Percentiles rank a stretch among this genome's conserved stretches.
phyloP scores from a whole-genome alignment of 768 basidiomycete species.

The Boletus edulis region DNA sequence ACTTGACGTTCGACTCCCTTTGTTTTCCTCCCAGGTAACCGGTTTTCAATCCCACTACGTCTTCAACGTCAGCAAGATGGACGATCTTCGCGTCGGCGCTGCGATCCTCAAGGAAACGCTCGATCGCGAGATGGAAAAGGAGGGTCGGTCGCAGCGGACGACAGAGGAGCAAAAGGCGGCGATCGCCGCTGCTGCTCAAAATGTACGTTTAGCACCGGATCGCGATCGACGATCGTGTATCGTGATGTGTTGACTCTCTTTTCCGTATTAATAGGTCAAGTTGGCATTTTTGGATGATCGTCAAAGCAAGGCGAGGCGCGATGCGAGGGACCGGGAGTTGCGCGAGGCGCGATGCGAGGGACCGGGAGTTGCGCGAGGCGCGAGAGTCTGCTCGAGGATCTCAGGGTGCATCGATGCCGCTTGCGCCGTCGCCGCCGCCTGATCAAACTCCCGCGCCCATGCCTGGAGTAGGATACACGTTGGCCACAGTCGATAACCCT shows the following conservation, averaged over 20 bases:
- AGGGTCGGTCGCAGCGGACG: constrained; percentile 45
- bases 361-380: constrained; percentile 48
- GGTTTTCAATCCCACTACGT: constrained; percentile 74
- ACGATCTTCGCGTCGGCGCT: constrained; percentile 61
- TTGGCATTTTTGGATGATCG: constrained; percentile 80
- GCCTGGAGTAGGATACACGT: constrained; percentile 25
- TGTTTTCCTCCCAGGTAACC: constrained; percentile 45
- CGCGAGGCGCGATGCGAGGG: constrained; percentile 51
- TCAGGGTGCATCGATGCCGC: not conserved
- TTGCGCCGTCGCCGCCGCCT: not conserved
- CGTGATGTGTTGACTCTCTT: not conserved
- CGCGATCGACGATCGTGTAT: too few relatives aligned
- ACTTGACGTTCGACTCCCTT: too few relatives aligned
- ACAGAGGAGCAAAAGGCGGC: constrained; percentile 61
- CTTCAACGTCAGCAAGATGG: constrained; percentile 51
- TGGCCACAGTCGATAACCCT: constrained; percentile 10
- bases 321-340: constrained; percentile 58
- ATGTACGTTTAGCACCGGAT: constrained; percentile 36
- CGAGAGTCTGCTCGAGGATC: constrained; percentile 29
- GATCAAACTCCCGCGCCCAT: constrained; percentile 9
- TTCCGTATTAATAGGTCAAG: too few relatives aligned
- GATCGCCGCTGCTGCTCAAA: constrained; percentile 50
- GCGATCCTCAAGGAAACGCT: constrained; percentile 64
- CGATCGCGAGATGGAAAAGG: constrained; percentile 46
- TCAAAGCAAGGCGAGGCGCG: constrained; percentile 48